phyloP scores from a whole-genome alignment of 306 rosid species.

The Glycine soja region DNA sequence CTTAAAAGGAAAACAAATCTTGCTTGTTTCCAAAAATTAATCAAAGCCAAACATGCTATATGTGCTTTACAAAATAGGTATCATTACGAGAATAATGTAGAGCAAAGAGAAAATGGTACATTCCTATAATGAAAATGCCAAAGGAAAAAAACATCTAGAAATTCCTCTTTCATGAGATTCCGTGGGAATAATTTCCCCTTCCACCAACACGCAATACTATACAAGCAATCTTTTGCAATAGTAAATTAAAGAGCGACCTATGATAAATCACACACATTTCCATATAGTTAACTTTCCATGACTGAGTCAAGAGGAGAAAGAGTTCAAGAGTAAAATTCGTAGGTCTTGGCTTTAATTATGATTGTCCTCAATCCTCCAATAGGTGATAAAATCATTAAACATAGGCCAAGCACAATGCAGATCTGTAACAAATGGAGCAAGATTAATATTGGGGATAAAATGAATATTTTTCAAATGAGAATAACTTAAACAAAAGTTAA shows the following conservation, averaged over 20 bases:
- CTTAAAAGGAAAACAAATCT: background rate
- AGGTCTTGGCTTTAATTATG: slow-evolving; percentile 59
- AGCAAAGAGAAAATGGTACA: slow-evolving; percentile 1
- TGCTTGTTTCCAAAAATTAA: background rate
- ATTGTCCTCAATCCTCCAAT: slow-evolving; percentile 80
- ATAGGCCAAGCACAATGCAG: slow-evolving; percentile 67
- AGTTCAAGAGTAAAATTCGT: slow-evolving; percentile 61
- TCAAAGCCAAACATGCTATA: background rate
- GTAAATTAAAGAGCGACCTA: background rate
- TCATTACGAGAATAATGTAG: background rate
- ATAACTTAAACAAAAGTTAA: background rate
- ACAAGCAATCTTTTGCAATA: background rate
- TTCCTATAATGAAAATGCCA: slow-evolving; percentile 7
- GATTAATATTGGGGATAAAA: background rate
- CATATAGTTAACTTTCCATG: background rate
- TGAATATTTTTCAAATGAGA: background rate
- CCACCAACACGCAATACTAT: background rate
- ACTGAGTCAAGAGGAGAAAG: background rate
- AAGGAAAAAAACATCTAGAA: background rate
- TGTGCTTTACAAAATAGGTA: background rate
- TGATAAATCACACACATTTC: background rate
- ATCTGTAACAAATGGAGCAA: slow-evolving; percentile 54
- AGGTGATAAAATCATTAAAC: slow-evolving; percentile 64
- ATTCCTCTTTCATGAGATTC: background rate
- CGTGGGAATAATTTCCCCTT: background rate